A percentile compares a stretch with the other conserved stretches of the same genome.
phyloP scores from a whole-genome alignment of 768 basidiomycete genomes.

The Mycena rebaudengoi region DNA sequence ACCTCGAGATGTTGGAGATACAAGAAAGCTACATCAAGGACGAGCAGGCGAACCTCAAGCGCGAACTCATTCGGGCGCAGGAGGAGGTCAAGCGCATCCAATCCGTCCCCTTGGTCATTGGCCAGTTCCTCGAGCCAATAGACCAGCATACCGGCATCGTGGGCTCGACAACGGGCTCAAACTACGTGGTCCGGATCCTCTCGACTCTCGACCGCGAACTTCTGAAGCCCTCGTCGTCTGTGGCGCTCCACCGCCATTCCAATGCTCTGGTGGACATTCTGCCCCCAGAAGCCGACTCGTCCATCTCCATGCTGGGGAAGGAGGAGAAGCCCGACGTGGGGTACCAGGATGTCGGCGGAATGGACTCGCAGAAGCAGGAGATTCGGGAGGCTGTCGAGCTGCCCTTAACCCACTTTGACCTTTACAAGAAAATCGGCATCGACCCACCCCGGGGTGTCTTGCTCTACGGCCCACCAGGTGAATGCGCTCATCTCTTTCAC shows the following conservation, averaged over 20 bases:
- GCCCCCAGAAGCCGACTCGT: constrained; percentile 97
- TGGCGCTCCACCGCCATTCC: constrained; percentile 98
- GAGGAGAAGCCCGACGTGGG: constrained; percentile 96
- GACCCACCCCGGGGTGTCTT: constrained; percentile 98
- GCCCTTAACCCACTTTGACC: constrained; percentile 94
- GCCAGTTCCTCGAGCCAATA: constrained; percentile 98
- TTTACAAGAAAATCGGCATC: constrained; percentile 99
- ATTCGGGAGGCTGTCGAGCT: constrained; percentile 98
- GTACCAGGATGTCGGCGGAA: constrained; percentile 95
- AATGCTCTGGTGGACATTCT: constrained; percentile 98
- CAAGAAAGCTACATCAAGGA: constrained; percentile 98
- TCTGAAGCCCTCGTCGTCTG: constrained; percentile 95
- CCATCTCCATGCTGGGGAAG: constrained; percentile 92
- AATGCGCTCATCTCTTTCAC: constrained; percentile 20
- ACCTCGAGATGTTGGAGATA: constrained; percentile 94
- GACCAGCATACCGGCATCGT: constrained; percentile 98
- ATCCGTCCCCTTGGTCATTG: constrained; percentile 97
- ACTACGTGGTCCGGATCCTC: constrained; percentile 97
- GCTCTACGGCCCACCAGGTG: constrained; percentile 96
- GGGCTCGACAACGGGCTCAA: constrained; percentile 96
- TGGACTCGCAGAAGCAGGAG: constrained; percentile 98
- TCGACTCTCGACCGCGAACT: constrained; percentile 97
- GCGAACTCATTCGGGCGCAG: constrained; percentile 97
- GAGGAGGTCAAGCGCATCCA: constrained; percentile 99
- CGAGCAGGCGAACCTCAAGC: constrained; percentile 96